These are phyloP conservation scores for Colletotrichum lentis DNA, from an alignment of 2,329 filamentous ascomycete genomes.

Conservation along the genomic window DNA sequence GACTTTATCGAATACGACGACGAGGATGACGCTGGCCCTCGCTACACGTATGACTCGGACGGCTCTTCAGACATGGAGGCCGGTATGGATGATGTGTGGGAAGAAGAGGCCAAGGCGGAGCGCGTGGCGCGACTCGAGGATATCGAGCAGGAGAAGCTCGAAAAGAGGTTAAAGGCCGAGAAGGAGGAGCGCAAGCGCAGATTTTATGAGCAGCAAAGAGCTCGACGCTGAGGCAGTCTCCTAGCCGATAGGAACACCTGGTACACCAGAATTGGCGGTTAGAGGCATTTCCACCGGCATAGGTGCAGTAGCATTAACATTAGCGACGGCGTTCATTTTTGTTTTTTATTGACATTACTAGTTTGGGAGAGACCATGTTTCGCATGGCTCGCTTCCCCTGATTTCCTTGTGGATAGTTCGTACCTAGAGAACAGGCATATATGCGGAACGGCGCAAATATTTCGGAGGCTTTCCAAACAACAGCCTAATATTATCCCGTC, in stretches of 20 bases:
- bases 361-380: background rate
- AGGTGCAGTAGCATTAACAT: conserved; percentile 43
- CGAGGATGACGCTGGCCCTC: conserved; percentile 51
- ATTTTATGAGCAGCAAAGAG: conserved; percentile 44
- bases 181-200: conserved; percentile 65
- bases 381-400: background rate
- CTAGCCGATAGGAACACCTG: conserved; percentile 26
- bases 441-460: conserved; percentile 19
- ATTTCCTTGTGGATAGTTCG: background rate
- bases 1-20: conserved; percentile 70
- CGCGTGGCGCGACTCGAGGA: conserved; percentile 73
- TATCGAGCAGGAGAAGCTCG: conserved; percentile 67
- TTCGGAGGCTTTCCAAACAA: conserved; percentile 5
- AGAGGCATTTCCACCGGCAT: conserved; percentile 26
- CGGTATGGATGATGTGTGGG: conserved; percentile 75
- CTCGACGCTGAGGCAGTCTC: conserved; percentile 7
- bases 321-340: conserved; percentile 51
- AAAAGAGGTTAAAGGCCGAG: conserved; percentile 67
- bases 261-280: background rate
- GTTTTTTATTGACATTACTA: conserved; percentile 26
- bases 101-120: conserved; percentile 72
- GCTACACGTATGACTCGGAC: conserved; percentile 68
- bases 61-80: conserved; percentile 82
- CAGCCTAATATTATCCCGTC: conserved; percentile 31
- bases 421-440: conserved; percentile 2